phyloP scores from a whole-genome alignment of 2,329 filamentous ascomycete genomes.

The Hypoxylon sp. region DNA sequence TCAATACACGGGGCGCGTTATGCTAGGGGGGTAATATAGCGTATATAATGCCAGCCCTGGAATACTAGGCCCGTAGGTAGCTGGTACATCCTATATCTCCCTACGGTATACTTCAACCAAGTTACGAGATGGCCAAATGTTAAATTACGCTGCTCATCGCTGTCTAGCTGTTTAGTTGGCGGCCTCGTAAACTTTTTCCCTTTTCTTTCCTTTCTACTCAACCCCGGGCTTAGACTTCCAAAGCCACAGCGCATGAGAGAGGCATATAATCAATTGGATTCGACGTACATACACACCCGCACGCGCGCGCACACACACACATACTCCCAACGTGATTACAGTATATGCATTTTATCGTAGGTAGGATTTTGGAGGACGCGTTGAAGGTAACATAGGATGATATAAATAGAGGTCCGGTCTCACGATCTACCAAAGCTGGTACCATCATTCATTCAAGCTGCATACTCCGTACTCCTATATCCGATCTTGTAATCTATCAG shows the following conservation, averaged over 20 bases:
- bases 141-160: constrained; percentile 37
- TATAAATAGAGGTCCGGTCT: constrained; percentile 42
- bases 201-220: constrained; percentile 8
- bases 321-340: neutral
- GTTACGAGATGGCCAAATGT: constrained; percentile 33
- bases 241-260: constrained; percentile 34
- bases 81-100: constrained; percentile 27
- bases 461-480: constrained; percentile 38
- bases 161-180: constrained; percentile 24
- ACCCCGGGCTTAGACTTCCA: constrained; percentile 28
- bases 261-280: constrained; percentile 23
- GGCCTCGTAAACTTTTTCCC: constrained; percentile 32
- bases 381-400: constrained; percentile 32
- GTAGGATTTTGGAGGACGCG: constrained; percentile 38
- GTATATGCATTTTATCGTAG: constrained; percentile 11
- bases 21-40: constrained; percentile 22
- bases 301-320: constrained; percentile 2
- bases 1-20: constrained; percentile 40
- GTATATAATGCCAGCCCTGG: constrained; percentile 5
- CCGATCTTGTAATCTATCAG: constrained; percentile 37
- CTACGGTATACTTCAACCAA: constrained; percentile 36
- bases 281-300: constrained; percentile 10
- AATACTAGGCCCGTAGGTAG: constrained; percentile 31
- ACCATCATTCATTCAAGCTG: constrained; percentile 33
- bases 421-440: constrained; percentile 29